A percentile compares a stretch with the other conserved stretches of the same genome.
Conservation (phyloP, 257 asterid species). For the Solanum tarijense region DNA sequence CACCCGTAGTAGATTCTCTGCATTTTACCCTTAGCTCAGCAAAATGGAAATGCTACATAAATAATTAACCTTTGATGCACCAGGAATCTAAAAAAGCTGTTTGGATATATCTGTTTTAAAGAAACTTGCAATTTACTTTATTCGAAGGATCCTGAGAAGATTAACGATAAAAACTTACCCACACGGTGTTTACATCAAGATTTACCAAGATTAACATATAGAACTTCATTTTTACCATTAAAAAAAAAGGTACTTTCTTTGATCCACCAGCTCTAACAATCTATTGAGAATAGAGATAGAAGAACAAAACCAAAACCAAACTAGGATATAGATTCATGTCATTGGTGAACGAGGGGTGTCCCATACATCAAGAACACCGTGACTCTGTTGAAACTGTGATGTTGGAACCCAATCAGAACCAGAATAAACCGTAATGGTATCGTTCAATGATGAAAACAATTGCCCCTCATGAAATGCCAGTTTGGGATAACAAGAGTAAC, state of each 20-base stretch:
- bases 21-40: slow-evolving; percentile 4
- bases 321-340: neutral
- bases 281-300: neutral
- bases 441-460: slow-evolving; percentile 77
- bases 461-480: slow-evolving; percentile 66
- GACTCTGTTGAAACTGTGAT: slow-evolving; percentile 42
- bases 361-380: slow-evolving; percentile 67
- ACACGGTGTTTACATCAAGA: neutral
- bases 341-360: slow-evolving; percentile 43
- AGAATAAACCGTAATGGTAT: slow-evolving; percentile 56
- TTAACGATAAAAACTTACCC: neutral
- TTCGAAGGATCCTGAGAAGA: neutral
- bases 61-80: neutral
- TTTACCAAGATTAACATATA: neutral
- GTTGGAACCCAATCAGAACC: slow-evolving; percentile 79
- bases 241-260: neutral
- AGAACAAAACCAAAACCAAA: neutral
- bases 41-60: neutral
- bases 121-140: neutral
- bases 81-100: neutral
- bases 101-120: neutral
- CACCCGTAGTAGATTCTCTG: too few relatives aligned
- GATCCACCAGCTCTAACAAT: neutral
- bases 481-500: slow-evolving; percentile 31
- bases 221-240: slow-evolving; percentile 1